Base-by-base conservation (phyloP, 331 rosid species). In the Spiraea crenata region DNA sequence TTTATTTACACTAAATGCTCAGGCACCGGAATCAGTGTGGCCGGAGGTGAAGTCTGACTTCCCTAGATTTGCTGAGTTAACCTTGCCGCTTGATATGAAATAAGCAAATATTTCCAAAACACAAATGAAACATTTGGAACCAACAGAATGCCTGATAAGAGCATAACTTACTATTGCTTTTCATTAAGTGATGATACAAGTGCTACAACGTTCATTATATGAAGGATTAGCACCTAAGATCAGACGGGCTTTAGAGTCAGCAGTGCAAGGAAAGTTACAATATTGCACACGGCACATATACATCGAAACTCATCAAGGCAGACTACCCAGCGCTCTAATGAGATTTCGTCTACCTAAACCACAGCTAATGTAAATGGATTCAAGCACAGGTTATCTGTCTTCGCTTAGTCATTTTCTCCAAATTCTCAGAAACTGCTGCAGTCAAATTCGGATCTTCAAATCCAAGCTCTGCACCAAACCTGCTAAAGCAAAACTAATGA, bases 391-490 rank as follows among this genome's bases (percentile, higher is more conserved):
- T 67, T 66, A 93, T 80, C 85, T 91, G 99, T 83, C 92, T 83
- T 71, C 69, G 86, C 82, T 82, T 91, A 13, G 73, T 83, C 89
- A 86, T 89, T 76, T 82, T 89, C 84, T 95, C 96, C 83, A 91
- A 82, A 81, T 91, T 91, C 67, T 86, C 96, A 17, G 96, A 78
- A 74, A 95, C 99, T 73, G 83, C 84, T 47, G 96, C 96, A 58
- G 93, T 95, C 83, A 95, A 77, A 79, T 89, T 89, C 7, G 91
- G 99, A 77, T 95, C 96, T 82, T 87, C 99, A 63, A 83, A 86
- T 67, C 96, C 99, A 13, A 95, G 87, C 81, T 88, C 92, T 47
- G 83, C 80, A 5, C 92, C 92, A 63, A 89, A 84, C 71, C 99
- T 91, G 84, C 31, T 25, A 25, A 25, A 25, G 31, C 31, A 25